These are phyloP conservation scores for Trichoderma pleuroti DNA, from an alignment of 2,329 filamentous ascomycete species.

Conservation along the genomic window DNA sequence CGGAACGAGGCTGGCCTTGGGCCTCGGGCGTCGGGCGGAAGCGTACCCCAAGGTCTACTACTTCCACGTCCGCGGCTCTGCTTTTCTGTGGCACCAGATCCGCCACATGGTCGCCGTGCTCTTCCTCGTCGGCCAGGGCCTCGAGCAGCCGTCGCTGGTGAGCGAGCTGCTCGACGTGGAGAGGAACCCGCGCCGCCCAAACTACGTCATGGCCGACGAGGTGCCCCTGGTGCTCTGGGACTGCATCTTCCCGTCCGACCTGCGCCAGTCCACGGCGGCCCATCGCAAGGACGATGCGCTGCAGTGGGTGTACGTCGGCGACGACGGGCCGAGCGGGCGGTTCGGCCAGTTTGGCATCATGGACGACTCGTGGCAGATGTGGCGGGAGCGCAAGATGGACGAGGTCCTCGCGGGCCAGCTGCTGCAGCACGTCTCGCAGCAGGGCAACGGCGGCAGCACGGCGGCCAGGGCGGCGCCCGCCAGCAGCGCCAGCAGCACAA, in stretches of 20 bases:
- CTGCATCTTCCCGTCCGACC: constrained; percentile 71
- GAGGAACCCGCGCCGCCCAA: constrained; percentile 70
- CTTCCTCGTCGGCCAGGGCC: constrained; percentile 87
- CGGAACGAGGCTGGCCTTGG: constrained; percentile 20
- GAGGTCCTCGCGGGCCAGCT: constrained; percentile 77
- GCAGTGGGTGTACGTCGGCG: constrained; percentile 75
- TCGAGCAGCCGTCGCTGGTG: constrained; percentile 73
- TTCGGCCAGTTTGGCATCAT: constrained; percentile 65
- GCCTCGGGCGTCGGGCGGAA: constrained; percentile 20
- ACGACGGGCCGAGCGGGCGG: constrained; percentile 56
- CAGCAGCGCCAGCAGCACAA: constrained; percentile 27
- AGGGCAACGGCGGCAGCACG: constrained; percentile 28
- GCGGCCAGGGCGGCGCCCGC: neutral
- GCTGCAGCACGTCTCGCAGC: constrained; percentile 56
- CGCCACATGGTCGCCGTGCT: constrained; percentile 88
- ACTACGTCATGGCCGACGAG: constrained; percentile 88
- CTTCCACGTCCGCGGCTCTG: constrained; percentile 83
- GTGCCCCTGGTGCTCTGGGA: constrained; percentile 92
- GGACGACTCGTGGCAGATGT: constrained; percentile 75
- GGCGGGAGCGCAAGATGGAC: constrained; percentile 84
- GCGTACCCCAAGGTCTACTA: constrained; percentile 69
- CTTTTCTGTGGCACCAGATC: constrained; percentile 98
- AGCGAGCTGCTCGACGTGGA: constrained; percentile 69
- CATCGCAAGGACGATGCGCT: constrained; percentile 53
- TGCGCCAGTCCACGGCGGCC: constrained; percentile 33